phyloP scores from a whole-genome alignment of 345 rosid genomes.

The Citropsis articulata region DNA sequence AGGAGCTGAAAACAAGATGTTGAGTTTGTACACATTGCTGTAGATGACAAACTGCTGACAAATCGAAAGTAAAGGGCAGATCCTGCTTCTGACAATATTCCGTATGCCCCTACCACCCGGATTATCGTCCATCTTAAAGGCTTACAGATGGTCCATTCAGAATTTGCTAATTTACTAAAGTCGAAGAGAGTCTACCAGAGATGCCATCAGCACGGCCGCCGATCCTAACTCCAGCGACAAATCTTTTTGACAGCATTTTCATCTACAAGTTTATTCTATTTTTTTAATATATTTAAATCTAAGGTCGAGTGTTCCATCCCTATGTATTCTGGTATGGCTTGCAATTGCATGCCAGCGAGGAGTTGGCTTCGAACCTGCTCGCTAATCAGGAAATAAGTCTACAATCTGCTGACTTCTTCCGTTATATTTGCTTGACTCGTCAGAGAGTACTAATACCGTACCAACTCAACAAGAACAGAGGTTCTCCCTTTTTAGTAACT shows the following conservation, averaged over 20 bases:
- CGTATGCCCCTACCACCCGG: conserved; percentile 4
- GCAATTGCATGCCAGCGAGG: neutral
- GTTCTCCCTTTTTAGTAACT: too few relatives aligned
- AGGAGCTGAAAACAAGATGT: conserved; percentile 19
- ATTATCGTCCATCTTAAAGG: conserved; percentile 3
- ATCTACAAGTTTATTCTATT: neutral
- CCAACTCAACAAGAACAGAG: too few relatives aligned
- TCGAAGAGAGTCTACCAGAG: neutral
- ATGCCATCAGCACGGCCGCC: conserved; percentile 30
- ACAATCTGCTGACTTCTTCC: too few relatives aligned
- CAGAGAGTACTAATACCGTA: too few relatives aligned
- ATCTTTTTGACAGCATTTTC: conserved; percentile 13
- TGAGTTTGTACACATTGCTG: conserved; percentile 8
- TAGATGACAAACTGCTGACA: neutral
- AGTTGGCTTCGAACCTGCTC: too few relatives aligned
- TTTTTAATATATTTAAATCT: neutral
- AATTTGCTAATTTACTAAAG: neutral
- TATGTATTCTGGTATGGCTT: neutral
- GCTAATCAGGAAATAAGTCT: too few relatives aligned
- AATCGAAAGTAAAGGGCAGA: neutral
- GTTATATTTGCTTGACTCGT: too few relatives aligned
- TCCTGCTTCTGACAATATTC: conserved; percentile 5
- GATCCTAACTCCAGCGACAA: neutral
- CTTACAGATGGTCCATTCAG: neutral
- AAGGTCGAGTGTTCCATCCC: neutral